These are phyloP conservation scores for Phytopythium vexans DNA, from an alignment of 352 stramenopile genomes.

Conservation along the genomic window DNA sequence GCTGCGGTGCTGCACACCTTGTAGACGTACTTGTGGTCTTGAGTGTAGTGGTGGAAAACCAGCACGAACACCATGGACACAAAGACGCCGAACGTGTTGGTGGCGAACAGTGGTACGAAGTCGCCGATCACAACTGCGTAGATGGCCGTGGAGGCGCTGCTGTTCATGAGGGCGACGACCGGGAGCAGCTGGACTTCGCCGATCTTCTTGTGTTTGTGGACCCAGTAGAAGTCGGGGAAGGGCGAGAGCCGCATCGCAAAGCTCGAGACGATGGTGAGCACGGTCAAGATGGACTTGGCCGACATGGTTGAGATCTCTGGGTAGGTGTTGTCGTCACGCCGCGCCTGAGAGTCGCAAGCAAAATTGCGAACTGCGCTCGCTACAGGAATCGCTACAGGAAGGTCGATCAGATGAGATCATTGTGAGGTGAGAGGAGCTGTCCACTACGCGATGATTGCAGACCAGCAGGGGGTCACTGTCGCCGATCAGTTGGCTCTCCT, in stretches of 20 bases:
- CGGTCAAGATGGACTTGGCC: constrained; percentile 12
- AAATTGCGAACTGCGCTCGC: no score
- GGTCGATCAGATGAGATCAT: no score
- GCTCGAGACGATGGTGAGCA: constrained; percentile 62
- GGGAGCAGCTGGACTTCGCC: constrained; percentile 47
- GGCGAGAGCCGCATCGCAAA: constrained; percentile 64
- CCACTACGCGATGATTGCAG: no score
- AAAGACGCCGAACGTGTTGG: constrained; percentile 20
- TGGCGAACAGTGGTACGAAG: constrained; percentile 23
- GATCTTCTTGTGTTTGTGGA: constrained; percentile 45
- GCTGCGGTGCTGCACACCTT: constrained; percentile 9
- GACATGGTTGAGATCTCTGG: background rate
- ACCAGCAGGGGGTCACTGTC: no score
- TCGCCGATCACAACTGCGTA: constrained; percentile 26
- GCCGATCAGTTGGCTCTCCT: no score
- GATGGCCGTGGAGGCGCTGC: constrained; percentile 47
- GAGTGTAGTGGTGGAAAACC: constrained; percentile 26
- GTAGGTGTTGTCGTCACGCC: no score
- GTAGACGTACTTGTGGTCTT: constrained; percentile 13
- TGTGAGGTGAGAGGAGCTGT: no score
- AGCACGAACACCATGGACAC: constrained; percentile 19
- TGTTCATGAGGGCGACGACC: constrained; percentile 58
- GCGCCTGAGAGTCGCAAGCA: no score
- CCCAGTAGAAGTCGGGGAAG: constrained; percentile 41
- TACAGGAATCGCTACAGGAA: no score